Percentiles rank a stretch among this genome's conserved stretches.
phyloP scores from a whole-genome alignment of 2,329 filamentous ascomycete species.

The Claviceps capensis region DNA sequence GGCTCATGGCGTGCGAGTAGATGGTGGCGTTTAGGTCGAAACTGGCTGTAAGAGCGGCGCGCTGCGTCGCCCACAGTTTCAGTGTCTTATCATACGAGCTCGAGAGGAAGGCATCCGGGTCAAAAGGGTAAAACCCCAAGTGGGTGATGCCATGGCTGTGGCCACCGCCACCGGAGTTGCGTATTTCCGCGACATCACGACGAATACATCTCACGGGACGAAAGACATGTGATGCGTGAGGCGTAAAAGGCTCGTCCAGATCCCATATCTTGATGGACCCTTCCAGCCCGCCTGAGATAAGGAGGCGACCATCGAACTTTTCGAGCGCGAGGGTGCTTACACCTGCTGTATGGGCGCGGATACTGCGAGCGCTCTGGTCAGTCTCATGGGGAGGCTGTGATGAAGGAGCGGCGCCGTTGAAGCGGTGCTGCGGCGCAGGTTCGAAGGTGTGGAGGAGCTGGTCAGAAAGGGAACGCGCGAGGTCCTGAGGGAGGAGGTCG shows the following conservation, averaged over 20 bases:
- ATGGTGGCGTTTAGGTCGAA: conserved; percentile 57
- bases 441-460: conserved; percentile 57
- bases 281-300: conserved; percentile 77
- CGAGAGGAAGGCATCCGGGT: conserved; percentile 60
- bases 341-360: conserved; percentile 62
- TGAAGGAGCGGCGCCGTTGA: conserved; percentile 39
- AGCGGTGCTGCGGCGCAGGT: conserved; percentile 51
- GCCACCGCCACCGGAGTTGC: conserved; percentile 13
- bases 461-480: conserved; percentile 52
- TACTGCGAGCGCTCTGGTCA: conserved; percentile 19
- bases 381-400: conserved; percentile 7
- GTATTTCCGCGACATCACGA: conserved; percentile 18
- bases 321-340: conserved; percentile 72
- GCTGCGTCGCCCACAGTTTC: conserved; percentile 59
- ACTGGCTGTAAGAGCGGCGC: conserved; percentile 44
- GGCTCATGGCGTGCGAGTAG: conserved; percentile 67
- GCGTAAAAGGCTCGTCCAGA: conserved; percentile 46
- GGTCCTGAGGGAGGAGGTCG: conserved; percentile 45
- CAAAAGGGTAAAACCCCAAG: conserved; percentile 66
- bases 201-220: conserved; percentile 38
- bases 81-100: conserved; percentile 66
- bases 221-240: conserved; percentile 33
- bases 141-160: conserved; percentile 65
- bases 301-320: conserved; percentile 60
- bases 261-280: conserved; percentile 81